These are phyloP conservation scores for Boletellus ananiceps DNA, from an alignment of 768 basidiomycete genomes.

Conservation along the genomic window DNA sequence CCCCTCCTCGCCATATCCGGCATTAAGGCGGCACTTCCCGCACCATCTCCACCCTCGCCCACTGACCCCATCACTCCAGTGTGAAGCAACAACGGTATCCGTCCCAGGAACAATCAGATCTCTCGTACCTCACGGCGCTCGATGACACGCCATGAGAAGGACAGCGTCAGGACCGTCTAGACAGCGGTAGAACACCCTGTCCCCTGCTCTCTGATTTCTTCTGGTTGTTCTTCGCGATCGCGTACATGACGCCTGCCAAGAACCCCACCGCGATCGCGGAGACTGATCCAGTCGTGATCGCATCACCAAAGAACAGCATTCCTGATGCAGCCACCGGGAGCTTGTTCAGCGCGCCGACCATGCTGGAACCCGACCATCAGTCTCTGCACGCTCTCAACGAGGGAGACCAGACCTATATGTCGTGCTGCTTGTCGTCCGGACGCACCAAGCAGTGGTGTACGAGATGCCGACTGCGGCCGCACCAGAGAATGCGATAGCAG, in stretches of 20 bases:
- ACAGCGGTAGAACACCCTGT: conserved; percentile 61
- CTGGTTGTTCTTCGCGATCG: conserved; percentile 92
- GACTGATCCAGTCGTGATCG: conserved; percentile 82
- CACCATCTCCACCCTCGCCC: conserved; percentile 11
- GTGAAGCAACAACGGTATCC: not conserved
- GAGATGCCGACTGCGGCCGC: conserved; percentile 97
- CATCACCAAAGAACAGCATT: conserved; percentile 94
- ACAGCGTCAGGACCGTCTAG: conserved; percentile 43
- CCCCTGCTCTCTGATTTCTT: conserved; percentile 64
- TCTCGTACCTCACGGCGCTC: not conserved
- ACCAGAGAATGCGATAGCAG: conserved; percentile 94
- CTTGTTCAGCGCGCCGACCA: conserved; percentile 98
- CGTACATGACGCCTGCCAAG: conserved; percentile 87
- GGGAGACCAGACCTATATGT: conserved; percentile 74
- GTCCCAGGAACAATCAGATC: not conserved
- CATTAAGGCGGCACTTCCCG: conserved; percentile 31
- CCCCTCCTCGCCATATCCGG: conserved; percentile 16
- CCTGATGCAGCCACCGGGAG: conserved; percentile 98
- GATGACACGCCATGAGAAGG: conserved; percentile 1
- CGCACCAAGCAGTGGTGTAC: conserved; percentile 98
- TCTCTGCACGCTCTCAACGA: not conserved
- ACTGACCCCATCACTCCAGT: not conserved
- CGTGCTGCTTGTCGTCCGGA: conserved; percentile 92
- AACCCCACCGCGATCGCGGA: conserved; percentile 86
- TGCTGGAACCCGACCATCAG: conserved; percentile 42